Conservation (phyloP, 352 stramenopile genomes). For the Pythium plurisporium region DNA sequence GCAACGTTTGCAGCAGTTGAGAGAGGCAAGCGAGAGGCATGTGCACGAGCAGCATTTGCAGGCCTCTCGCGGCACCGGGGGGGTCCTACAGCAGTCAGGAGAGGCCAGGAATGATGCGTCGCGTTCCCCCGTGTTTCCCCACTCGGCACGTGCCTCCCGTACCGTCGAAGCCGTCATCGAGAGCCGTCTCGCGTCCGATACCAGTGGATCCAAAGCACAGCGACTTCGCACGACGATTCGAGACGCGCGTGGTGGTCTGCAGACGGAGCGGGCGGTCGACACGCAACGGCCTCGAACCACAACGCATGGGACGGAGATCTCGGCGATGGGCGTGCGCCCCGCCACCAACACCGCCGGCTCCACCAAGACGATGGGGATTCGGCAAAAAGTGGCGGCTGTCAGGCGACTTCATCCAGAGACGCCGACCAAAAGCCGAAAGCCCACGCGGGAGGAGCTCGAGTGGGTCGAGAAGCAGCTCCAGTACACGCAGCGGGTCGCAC, state of each 20-base stretch:
- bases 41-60: conserved; percentile 35
- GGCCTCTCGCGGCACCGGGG: background rate
- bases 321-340: background rate
- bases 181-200: conserved; percentile 3
- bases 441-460: conserved; percentile 39
- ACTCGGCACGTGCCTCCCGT: conserved; percentile 13
- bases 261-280: conserved; percentile 38
- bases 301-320: no score
- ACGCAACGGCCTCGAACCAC: conserved; percentile 16
- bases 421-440: conserved; percentile 7
- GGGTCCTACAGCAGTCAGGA: background rate
- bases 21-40: conserved; percentile 27
- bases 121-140: background rate
- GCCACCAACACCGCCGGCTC: conserved; percentile 3
- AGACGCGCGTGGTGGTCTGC: conserved; percentile 34
- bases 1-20: conserved; percentile 41
- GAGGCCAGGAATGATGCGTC: background rate
- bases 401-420: conserved; percentile 20
- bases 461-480: conserved; percentile 67
- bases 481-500: conserved; percentile 30
- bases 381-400: conserved; percentile 33
- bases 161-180: conserved; percentile 52
- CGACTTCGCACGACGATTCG: conserved; percentile 37
- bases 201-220: conserved; percentile 17
- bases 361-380: background rate